phyloP scores from a whole-genome alignment of 2,329 filamentous ascomycete genomes.

The Trichoderma hamatum region DNA sequence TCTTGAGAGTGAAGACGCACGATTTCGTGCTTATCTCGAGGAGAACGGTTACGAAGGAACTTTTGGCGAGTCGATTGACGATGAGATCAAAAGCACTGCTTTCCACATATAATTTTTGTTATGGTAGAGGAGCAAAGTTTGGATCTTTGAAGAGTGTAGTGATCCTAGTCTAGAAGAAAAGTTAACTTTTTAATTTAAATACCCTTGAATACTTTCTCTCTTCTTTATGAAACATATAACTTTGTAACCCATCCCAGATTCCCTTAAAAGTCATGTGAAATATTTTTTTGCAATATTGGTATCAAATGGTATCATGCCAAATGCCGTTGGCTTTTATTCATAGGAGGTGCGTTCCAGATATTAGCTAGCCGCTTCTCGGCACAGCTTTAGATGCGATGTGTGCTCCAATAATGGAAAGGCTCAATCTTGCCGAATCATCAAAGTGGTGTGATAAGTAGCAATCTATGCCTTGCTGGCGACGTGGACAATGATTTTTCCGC shows the following conservation, averaged over 20 bases:
- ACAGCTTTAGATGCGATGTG: too few species aligned
- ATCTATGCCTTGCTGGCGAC: neutral
- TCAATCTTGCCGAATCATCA: neutral
- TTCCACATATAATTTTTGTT: neutral
- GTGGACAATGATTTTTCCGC: conserved; percentile 56
- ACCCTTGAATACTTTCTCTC: neutral
- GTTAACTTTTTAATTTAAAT: neutral
- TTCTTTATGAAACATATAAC: neutral
- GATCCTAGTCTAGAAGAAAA: neutral
- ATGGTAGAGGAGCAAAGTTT: neutral
- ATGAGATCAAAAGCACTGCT: neutral
- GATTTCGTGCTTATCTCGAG: conserved; percentile 31
- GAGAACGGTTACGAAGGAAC: conserved; percentile 29
- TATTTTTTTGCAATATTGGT: too few species aligned
- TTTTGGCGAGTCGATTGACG: neutral
- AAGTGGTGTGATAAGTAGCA: too few species aligned
- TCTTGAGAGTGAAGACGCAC: conserved; percentile 30
- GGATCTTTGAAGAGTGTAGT: neutral
- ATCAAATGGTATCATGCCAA: neutral
- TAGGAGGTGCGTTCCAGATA: neutral
- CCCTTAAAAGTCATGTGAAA: neutral
- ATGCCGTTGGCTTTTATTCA: neutral
- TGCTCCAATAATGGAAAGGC: neutral
- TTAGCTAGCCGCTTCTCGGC: neutral
- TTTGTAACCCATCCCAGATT: neutral